A percentile compares a stretch with the other conserved stretches of the same genome.
phyloP scores from a whole-genome alignment of 1,284 basidiomycete genomes.

The Cryptococcus deneoformans region DNA sequence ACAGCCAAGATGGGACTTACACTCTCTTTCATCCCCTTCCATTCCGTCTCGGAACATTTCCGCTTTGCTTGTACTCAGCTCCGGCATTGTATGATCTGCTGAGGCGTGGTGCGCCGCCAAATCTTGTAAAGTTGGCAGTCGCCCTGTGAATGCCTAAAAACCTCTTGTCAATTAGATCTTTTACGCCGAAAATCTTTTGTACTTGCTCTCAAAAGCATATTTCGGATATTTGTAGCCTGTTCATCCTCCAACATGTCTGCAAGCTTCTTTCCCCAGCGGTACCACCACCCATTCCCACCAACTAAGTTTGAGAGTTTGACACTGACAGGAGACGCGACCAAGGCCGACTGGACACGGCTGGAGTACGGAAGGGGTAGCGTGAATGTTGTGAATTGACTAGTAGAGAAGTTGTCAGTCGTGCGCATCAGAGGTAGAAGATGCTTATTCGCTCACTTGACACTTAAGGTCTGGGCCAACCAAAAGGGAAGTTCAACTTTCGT shows the following conservation, averaged over 20 bases:
- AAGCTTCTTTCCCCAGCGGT: constrained; percentile 78
- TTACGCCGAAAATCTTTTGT: no score
- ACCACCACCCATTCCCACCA: constrained; percentile 84
- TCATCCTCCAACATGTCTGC: constrained; percentile 72
- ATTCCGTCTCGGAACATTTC: constrained; percentile 82
- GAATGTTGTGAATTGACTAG: constrained; percentile 80
- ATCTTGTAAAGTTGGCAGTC: constrained; percentile 77
- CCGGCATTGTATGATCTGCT: constrained; percentile 54
- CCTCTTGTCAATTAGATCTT: not conserved
- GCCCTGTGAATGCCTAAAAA: constrained; percentile 68
- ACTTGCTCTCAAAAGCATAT: constrained; percentile 64
- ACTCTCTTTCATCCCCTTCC: constrained; percentile 79
- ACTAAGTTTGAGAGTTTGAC: constrained; percentile 75
- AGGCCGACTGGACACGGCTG: constrained; percentile 70
- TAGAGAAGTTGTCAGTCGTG: not conserved
- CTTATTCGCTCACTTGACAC: constrained; percentile 64
- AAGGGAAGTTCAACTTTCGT: constrained; percentile 76
- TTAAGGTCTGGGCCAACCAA: constrained; percentile 79
- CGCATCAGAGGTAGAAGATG: not conserved
- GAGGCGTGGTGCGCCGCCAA: constrained; percentile 83
- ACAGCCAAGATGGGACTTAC: constrained; percentile 55
- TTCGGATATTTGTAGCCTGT: constrained; percentile 65
- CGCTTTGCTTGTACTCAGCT: constrained; percentile 49
- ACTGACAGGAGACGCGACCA: constrained; percentile 77
- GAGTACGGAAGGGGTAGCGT: constrained; percentile 73